These are phyloP conservation scores for Hemileia vastatrix DNA, from an alignment of 1,284 basidiomycete genomes.

Conservation along the genomic window DNA sequence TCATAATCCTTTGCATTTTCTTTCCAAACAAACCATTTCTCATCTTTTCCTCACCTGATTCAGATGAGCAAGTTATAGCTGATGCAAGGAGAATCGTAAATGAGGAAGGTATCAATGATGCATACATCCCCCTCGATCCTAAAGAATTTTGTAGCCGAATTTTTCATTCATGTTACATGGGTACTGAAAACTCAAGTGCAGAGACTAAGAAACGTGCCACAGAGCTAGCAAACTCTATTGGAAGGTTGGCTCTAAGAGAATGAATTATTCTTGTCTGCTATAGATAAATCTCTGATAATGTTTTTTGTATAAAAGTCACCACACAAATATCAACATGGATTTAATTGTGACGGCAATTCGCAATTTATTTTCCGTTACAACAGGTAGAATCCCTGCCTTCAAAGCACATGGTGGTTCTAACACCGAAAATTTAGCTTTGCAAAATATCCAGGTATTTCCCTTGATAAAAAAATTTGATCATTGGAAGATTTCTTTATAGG, in stretches of 20 bases:
- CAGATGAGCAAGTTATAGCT: constrained; percentile 21
- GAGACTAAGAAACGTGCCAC: constrained; percentile 19
- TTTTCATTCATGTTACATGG: constrained; percentile 23
- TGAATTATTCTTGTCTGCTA: too few species aligned
- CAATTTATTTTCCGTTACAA: constrained; percentile 13
- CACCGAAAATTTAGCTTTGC: constrained; percentile 21
- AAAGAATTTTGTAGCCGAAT: constrained; percentile 18
- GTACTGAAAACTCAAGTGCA: constrained; percentile 21
- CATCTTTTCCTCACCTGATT: neutral
- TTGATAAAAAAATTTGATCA: neutral
- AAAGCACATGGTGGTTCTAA: constrained; percentile 16
- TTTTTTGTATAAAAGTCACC: constrained; percentile 8
- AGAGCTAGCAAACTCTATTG: constrained; percentile 13
- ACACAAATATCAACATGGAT: constrained; percentile 20
- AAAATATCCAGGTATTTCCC: constrained; percentile 16
- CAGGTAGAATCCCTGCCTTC: constrained; percentile 10
- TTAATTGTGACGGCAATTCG: constrained; percentile 13
- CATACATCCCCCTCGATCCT: constrained; percentile 16
- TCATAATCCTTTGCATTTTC: neutral
- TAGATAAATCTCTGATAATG: neutral
- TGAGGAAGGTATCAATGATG: neutral
- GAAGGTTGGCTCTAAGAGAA: constrained; percentile 2
- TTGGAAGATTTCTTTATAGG: too few species aligned
- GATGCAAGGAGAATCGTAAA: constrained; percentile 11
- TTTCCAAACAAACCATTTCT: too few species aligned